Percentiles rank a stretch among this genome's conserved stretches.
These are phyloP conservation scores for Adansonia grandidieri DNA, from an alignment of 441 rosid genomes.

Conservation along the genomic window DNA sequence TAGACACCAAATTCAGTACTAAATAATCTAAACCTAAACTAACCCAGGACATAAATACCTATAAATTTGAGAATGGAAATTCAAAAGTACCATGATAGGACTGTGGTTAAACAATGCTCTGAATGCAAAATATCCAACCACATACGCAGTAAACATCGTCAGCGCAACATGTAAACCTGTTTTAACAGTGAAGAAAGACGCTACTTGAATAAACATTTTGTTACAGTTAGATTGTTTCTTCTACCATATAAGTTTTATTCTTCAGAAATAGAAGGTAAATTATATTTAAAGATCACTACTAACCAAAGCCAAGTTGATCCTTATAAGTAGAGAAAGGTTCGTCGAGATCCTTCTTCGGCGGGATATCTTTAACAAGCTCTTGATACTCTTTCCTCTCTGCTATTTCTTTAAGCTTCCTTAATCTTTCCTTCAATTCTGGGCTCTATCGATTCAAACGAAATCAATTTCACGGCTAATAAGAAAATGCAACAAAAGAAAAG, in stretches of 20 bases:
- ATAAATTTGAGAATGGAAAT: constrained; percentile 10
- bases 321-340: constrained; percentile 97
- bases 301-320: constrained; percentile 97
- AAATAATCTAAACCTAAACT: neutral
- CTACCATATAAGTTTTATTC: neutral
- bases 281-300: neutral
- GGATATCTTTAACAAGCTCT: constrained; percentile 87
- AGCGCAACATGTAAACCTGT: constrained; percentile 86
- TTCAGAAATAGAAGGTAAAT: neutral
- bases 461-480: neutral
- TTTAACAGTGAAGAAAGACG: neutral
- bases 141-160: constrained; percentile 90
- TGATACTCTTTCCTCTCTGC: constrained; percentile 81
- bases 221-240: neutral
- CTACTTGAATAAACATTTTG: neutral
- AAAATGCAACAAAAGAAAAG: neutral
- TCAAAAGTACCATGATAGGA: constrained; percentile 54
- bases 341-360: constrained; percentile 50
- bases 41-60: neutral
- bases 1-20: constrained; percentile 6
- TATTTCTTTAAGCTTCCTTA: constrained; percentile 67
- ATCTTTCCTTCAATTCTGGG: constrained; percentile 72
- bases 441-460: constrained; percentile 48
- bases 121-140: constrained; percentile 80
- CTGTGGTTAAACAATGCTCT: constrained; percentile 80